Base-by-base conservation (phyloP, 345 rosid genomes). In the Lepidium sativum region DNA sequence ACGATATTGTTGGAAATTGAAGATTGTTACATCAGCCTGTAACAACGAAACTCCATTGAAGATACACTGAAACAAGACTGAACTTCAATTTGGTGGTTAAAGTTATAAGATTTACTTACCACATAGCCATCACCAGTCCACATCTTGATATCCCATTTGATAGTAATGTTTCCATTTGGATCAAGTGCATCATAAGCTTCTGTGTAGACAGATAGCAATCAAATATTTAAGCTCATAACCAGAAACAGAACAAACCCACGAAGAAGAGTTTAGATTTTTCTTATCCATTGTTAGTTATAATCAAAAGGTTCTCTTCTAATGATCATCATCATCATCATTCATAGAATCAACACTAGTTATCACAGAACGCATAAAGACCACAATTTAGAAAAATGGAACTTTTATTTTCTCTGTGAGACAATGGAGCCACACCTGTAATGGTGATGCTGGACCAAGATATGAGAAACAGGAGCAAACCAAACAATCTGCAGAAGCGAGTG, bases 161-260 rank as follows among this genome's bases (percentile, higher is more conserved):
- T 82, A 29, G 98, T 92, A 81, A 92, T 86, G 69, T 92, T 92
- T 42, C 94, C 97, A 65, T 29, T 78, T 49, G 97, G 98, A 70
- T 89, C 97, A 70, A 92, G 87, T 31, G 94, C 77, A 83, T 89
- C 98, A 63, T 87, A 92, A 32, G 97, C 91, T 74, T 83, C 95
- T 84, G 81, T 42, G 55, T 51, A 27, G 1, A 13, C 17, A 63
- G 14, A 63, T 18, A 29, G 13, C 3, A 27, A 65, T 29, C 17
- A 70, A 60, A 40, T 64, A 54, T 20, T 20, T 47, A 66, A 39
- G 43, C 37, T 71, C 35, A 47, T 56, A 20, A 39, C 48, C 16
- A 54, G 29, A n/a, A 64, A 64, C 51, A 21, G 50, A 65, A 54
- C 16, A 25, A 54, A 54, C 27, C 34, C 62, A 40, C 4, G 47